These are phyloP conservation scores for Trichosporon ovoides DNA, from an alignment of 1,284 basidiomycete species.

Conservation along the genomic window DNA sequence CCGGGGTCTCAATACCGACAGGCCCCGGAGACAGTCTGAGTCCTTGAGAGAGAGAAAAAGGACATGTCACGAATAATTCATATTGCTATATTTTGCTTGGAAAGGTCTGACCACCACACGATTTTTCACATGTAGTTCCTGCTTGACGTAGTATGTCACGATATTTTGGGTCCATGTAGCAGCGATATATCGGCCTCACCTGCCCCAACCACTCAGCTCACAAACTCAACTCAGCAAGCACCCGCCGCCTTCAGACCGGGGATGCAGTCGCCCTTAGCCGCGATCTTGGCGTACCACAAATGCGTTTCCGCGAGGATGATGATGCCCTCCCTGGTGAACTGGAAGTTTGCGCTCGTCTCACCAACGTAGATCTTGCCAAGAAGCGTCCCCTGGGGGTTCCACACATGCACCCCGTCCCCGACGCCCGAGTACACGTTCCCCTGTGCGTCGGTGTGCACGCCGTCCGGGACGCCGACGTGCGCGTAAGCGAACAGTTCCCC, in stretches of 20 bases:
- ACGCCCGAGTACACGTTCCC: slow-evolving; percentile 66
- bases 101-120: too few species aligned
- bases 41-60: too few species aligned
- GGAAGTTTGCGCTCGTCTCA: slow-evolving; percentile 56
- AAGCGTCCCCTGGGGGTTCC: slow-evolving; percentile 59
- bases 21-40: too few species aligned
- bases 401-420: slow-evolving; percentile 70
- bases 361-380: slow-evolving; percentile 70
- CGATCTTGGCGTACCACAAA: slow-evolving; percentile 60
- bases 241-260: slow-evolving; percentile 14
- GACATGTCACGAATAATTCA: too few species aligned
- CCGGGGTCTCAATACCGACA: too few species aligned
- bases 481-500: slow-evolving; percentile 66
- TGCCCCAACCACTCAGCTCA: too few species aligned
- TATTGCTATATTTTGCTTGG: too few species aligned
- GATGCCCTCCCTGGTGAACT: slow-evolving; percentile 62
- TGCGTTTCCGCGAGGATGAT: slow-evolving; percentile 65
- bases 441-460: slow-evolving; percentile 56
- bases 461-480: slow-evolving; percentile 62
- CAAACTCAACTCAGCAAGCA: not conserved
- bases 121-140: too few species aligned
- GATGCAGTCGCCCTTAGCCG: slow-evolving; percentile 40
- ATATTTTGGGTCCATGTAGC: too few species aligned
- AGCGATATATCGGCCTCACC: too few species aligned
- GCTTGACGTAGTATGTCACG: too few species aligned